Conservation (phyloP, 257 asterid species). For the Salvia miltiorrhiza region DNA sequence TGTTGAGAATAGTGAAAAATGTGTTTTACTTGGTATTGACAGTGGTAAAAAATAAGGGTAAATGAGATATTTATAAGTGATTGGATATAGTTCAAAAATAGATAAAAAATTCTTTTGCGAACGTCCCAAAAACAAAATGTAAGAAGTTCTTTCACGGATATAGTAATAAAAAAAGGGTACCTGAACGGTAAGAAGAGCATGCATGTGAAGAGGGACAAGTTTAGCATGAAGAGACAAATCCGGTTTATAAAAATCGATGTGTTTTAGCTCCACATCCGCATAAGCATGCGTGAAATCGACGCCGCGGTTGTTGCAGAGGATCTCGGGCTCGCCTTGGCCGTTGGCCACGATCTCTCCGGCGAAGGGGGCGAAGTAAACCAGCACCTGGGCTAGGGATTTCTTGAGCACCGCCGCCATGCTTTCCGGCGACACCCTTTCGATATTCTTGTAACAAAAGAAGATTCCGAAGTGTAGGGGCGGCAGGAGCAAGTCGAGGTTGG, state of each 20-base stretch:
- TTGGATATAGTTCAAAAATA: too few relatives aligned
- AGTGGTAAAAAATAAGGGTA: too few relatives aligned
- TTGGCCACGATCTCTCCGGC: slow-evolving; percentile 57
- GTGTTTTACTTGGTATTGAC: too few relatives aligned
- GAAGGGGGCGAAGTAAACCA: slow-evolving; percentile 43
- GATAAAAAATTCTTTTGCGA: too few relatives aligned
- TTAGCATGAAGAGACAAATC: slow-evolving; percentile 37
- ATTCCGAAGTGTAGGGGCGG: slow-evolving; percentile 53
- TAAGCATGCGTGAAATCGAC: slow-evolving; percentile 47
- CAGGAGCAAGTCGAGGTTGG: slow-evolving; percentile 57
- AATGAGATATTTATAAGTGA: too few relatives aligned
- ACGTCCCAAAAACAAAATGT: too few relatives aligned
- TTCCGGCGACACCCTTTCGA: background rate
- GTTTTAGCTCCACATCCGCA: slow-evolving; percentile 37
- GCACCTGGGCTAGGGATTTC: slow-evolving; percentile 40
- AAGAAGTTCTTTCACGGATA: too few relatives aligned
- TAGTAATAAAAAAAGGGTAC: too few relatives aligned
- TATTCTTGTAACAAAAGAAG: slow-evolving; percentile 45
- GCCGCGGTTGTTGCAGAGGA: slow-evolving; percentile 58
- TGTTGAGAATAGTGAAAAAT: too few relatives aligned
- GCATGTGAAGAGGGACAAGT: slow-evolving; percentile 44
- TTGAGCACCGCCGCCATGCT: slow-evolving; percentile 27
- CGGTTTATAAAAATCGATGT: slow-evolving; percentile 37
- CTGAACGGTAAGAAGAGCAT: slow-evolving; percentile 54
- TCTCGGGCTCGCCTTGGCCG: slow-evolving; percentile 51